These are phyloP conservation scores for Ananas comosus DNA, from an alignment of 176 grass and related monocot genomes.

Conservation along the genomic window DNA sequence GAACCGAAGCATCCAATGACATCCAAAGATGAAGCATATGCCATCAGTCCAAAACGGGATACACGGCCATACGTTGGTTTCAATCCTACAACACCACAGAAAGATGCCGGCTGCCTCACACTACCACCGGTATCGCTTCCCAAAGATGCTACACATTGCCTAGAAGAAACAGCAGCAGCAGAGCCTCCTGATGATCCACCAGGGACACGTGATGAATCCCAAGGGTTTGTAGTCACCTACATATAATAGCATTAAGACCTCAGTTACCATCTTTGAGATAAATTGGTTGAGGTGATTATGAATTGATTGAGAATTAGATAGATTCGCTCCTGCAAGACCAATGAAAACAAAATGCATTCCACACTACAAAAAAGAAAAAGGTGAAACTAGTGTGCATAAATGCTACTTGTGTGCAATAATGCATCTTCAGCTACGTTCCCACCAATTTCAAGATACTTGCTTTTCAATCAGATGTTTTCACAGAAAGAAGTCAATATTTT, in stretches of 20 bases:
- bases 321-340: no score
- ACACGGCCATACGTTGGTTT: conserved; percentile 95
- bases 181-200: conserved; percentile 92
- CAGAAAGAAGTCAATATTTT: no score
- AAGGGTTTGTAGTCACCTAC: conserved; percentile 87
- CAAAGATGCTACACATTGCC: conserved; percentile 73
- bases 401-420: no score
- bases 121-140: conserved; percentile 96
- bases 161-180: conserved; percentile 75
- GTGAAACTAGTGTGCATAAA: no score
- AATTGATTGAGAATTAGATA: no score
- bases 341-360: no score
- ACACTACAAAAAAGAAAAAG: not conserved
- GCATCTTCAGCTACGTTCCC: no score
- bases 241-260: conserved; percentile 2
- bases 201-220: conserved; percentile 73
- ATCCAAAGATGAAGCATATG: conserved; percentile 88
- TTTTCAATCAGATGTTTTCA: no score
- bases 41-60: conserved; percentile 89
- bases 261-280: conserved; percentile 4
- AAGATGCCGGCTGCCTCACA: conserved; percentile 92
- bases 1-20: conserved; percentile 80
- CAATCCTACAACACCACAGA: conserved; percentile 82
- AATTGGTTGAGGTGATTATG: no score
- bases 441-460: no score